These are phyloP conservation scores for Metschnikowia baotianmanensis DNA, from an alignment of 805 yeast genomes.

Conservation along the genomic window DNA sequence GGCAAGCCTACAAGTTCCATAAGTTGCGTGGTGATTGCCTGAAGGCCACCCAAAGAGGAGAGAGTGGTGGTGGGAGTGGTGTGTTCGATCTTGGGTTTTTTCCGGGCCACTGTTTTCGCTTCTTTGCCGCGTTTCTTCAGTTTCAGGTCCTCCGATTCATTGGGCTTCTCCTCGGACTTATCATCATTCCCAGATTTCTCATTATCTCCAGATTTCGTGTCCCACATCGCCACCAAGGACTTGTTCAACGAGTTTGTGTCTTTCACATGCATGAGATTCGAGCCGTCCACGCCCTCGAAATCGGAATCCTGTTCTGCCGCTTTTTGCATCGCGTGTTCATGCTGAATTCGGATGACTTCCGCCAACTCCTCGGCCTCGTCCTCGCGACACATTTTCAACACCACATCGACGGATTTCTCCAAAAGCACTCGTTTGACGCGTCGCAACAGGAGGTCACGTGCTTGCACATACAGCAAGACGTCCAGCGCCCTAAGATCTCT, in stretches of 20 bases:
- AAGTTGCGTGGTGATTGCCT: conserved; percentile 80
- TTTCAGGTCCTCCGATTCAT: conserved; percentile 23
- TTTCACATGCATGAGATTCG: conserved; percentile 59
- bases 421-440: conserved; percentile 66
- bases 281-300: conserved; percentile 37
- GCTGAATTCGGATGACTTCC: conserved; percentile 20
- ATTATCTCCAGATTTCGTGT: conserved; percentile 11
- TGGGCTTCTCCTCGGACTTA: conserved; percentile 4
- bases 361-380: conserved; percentile 63
- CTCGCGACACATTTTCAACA: conserved; percentile 50
- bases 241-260: conserved; percentile 73
- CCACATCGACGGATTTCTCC: conserved; percentile 62
- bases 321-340: conserved; percentile 20
- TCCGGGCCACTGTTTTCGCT: conserved; percentile 27
- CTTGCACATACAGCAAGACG: conserved; percentile 56
- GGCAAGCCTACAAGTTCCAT: conserved; percentile 97
- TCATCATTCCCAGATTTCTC: conserved; percentile 10
- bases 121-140: conserved; percentile 55
- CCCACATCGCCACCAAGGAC: conserved; percentile 74
- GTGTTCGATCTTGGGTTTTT: conserved; percentile 51
- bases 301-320: conserved; percentile 37
- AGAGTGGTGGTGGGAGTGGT: conserved; percentile 68
- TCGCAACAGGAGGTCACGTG: conserved; percentile 62
- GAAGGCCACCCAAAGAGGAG: conserved; percentile 85
- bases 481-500: conserved; percentile 53